Evolutionary conservation across 2,329 filamentous ascomycete genomes (phyloP).

Genomic region (Alternaria atra): DNA sequence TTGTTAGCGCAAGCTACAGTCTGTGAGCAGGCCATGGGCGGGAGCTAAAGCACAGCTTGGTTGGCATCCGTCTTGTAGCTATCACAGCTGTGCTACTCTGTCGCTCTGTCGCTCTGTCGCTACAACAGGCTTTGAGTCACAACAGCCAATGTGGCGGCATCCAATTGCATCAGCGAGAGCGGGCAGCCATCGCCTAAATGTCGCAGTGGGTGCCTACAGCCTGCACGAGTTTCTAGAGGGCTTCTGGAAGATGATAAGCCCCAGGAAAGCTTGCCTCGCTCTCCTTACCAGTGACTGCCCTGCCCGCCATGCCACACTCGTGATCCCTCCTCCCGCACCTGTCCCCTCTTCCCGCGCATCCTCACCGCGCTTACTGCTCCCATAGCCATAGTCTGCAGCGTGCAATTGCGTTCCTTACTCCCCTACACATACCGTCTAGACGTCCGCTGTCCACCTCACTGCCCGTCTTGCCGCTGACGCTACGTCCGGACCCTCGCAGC

Average conservation of each 20-base stretch:
- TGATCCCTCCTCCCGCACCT: constrained; percentile 27
- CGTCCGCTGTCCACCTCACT: constrained; percentile 2
- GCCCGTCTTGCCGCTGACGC: constrained; percentile 25
- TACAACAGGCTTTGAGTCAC: constrained; percentile 8
- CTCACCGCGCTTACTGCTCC: constrained; percentile 18
- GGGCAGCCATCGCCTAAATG: constrained; percentile 17
- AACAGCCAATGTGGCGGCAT: constrained; percentile 10
- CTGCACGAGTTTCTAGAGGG: constrained; percentile 32
- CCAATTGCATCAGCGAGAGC: constrained; percentile 25
- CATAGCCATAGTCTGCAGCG: constrained; percentile 3
- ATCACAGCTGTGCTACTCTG: constrained; percentile 10
- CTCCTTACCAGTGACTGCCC: constrained; percentile 21
- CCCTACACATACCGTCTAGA: background rate
- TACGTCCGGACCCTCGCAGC: constrained; percentile 41
- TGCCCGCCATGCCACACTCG: constrained; percentile 26
- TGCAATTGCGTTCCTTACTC: constrained; percentile 13
- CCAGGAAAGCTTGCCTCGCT: constrained; percentile 32
- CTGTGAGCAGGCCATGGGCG: constrained; percentile 18
- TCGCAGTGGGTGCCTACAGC: constrained; percentile 9
- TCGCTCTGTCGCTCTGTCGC: constrained; percentile 8
- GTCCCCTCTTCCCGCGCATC: constrained; percentile 32
- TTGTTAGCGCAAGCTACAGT: constrained; percentile 8
- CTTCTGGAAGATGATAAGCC: constrained; percentile 40
- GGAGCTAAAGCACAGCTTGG: constrained; percentile 29
- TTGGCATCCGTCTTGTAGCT: background rate